phyloP scores from a whole-genome alignment of 371 early-diverging fungal species.

The Mucor saturninus region DNA sequence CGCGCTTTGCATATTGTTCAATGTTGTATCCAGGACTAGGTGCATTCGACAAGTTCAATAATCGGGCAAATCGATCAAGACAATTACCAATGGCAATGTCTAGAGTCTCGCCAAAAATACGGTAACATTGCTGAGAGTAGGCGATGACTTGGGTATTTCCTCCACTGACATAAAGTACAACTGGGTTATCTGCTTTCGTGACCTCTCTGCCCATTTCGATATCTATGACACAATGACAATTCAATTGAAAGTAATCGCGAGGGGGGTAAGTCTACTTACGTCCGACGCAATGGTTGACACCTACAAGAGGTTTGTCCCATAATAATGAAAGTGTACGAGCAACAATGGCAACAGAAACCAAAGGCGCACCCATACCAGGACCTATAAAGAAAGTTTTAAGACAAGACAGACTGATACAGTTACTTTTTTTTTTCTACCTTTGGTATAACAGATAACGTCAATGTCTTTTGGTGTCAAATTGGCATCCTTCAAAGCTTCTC shows the following conservation, averaged over 20 bases:
- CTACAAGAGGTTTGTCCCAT: constrained; percentile 95
- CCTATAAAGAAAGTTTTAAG: constrained; percentile 52
- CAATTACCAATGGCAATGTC: constrained; percentile 99
- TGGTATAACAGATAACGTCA: constrained; percentile 96
- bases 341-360: constrained; percentile 92
- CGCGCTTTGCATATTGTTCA: constrained; percentile 95
- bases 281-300: constrained; percentile 99
- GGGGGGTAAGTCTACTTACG: constrained; percentile 50
- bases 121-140: constrained; percentile 91
- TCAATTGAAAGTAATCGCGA: too few relatives aligned
- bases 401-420: too few relatives aligned
- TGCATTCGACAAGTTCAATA: constrained; percentile 93
- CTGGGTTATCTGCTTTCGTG: constrained; percentile 96
- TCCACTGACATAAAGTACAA: constrained; percentile 99
- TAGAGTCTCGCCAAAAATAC: constrained; percentile 99
- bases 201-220: constrained; percentile 99
- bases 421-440: constrained; percentile 46
- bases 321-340: constrained; percentile 94
- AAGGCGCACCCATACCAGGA: constrained; percentile 99
- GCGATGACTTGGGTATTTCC: constrained; percentile 99
- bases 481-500: constrained; percentile 83
- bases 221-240: constrained; percentile 52
- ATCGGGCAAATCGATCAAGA: constrained; percentile 97
- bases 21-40: constrained; percentile 99
- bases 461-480: constrained; percentile 78